Evolutionary conservation across 1,284 basidiomycete genomes (phyloP).

Genomic region (Tilletia setariae): DNA sequence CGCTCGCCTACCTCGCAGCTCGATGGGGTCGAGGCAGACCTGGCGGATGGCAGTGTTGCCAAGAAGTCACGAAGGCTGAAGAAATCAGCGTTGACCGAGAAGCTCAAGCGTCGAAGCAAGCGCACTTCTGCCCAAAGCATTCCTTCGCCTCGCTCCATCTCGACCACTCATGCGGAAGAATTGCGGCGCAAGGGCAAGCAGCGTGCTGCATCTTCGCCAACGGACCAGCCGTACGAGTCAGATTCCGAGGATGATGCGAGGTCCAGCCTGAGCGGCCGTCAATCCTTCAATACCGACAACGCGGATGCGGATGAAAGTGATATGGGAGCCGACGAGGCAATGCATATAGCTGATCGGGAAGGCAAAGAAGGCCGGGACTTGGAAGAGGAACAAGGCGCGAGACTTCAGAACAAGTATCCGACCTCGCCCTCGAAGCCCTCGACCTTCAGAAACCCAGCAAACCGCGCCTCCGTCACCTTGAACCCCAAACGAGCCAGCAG

Average conservation of each 20-base stretch:
- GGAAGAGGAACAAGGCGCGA: background rate
- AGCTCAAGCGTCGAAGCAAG: slow-evolving; percentile 12
- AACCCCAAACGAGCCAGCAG: background rate
- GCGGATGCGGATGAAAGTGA: background rate
- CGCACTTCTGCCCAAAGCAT: background rate
- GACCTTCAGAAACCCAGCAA: background rate
- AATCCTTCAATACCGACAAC: too few relatives aligned
- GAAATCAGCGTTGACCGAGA: background rate
- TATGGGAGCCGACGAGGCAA: background rate
- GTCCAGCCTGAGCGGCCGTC: background rate
- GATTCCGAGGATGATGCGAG: background rate
- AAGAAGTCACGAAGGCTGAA: background rate
- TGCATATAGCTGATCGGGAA: background rate
- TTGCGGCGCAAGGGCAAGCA: background rate
- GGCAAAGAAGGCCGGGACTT: background rate
- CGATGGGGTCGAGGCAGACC: too few relatives aligned
- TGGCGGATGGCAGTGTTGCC: background rate
- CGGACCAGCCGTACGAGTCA: background rate
- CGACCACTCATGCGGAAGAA: background rate
- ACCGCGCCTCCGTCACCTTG: background rate
- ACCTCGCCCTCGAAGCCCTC: background rate
- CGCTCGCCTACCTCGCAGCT: too few relatives aligned
- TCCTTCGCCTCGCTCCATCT: background rate
- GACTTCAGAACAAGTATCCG: background rate
- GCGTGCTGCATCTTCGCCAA: background rate